Evolutionary conservation across 305 asterid species (phyloP).

Genomic region (Solanum chacoense): DNA sequence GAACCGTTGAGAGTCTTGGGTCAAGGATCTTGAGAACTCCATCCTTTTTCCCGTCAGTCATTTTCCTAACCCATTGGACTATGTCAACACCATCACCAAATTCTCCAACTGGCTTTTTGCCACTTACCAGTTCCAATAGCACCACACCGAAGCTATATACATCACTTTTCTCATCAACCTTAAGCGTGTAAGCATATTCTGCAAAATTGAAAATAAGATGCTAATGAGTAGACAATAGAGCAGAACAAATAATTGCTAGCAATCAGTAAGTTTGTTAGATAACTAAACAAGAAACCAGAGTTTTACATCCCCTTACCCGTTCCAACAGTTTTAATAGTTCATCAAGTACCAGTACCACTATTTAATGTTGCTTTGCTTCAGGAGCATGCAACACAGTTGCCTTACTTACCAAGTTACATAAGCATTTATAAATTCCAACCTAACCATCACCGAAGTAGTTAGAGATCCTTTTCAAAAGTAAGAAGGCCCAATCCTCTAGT

Average conservation of each 20-base stretch:
- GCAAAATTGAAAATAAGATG: constrained; percentile 7
- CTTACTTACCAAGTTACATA: not conserved
- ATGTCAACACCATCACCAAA: constrained; percentile 90
- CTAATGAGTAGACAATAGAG: not conserved
- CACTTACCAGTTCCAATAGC: constrained; percentile 62
- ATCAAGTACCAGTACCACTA: not conserved
- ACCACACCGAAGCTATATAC: constrained; percentile 92
- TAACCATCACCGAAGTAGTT: constrained; percentile 5
- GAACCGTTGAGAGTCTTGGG: constrained; percentile 68
- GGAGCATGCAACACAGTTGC: not conserved
- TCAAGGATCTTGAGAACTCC: constrained; percentile 70
- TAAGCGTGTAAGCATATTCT: constrained; percentile 89
- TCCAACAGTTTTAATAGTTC: not conserved
- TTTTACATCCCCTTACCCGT: not conserved
- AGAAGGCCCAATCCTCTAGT: not conserved
- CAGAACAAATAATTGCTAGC: not conserved
- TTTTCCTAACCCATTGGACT: constrained; percentile 78
- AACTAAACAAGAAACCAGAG: not conserved
- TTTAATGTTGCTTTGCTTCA: not conserved
- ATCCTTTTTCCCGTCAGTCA: constrained; percentile 72
- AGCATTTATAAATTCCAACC: constrained; percentile 1
- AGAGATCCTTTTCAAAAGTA: constrained; percentile 6
- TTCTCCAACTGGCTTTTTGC: constrained; percentile 84
- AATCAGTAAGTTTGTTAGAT: not conserved
- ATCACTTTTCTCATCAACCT: constrained; percentile 89